Conservation (phyloP, 306 rosid genomes). For the Hippophae gyantsensis region DNA sequence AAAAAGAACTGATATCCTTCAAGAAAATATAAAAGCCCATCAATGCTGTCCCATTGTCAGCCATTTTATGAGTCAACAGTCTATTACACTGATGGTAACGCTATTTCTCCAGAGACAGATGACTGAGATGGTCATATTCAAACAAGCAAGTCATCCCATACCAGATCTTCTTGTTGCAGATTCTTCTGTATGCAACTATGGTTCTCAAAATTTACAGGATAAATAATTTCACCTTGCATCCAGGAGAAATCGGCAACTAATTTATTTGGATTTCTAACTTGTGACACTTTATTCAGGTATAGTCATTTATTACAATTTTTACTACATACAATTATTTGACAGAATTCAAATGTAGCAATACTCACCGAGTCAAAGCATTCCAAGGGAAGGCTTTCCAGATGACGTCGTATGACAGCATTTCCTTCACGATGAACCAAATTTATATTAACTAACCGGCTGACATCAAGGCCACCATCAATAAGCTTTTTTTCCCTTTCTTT, state of each 20-base stretch:
- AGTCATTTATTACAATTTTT: not conserved
- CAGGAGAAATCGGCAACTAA: too few species aligned
- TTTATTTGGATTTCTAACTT: too few species aligned
- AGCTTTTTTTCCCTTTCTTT: slow-evolving; percentile 78
- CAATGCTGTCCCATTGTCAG: not conserved
- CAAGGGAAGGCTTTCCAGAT: slow-evolving; percentile 86
- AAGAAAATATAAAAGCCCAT: not conserved
- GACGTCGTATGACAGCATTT: slow-evolving; percentile 86
- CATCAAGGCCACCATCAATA: slow-evolving; percentile 79
- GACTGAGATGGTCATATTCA: slow-evolving; percentile 8
- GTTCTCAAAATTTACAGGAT: too few species aligned
- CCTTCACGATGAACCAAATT: slow-evolving; percentile 78
- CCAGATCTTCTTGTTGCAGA: too few species aligned
- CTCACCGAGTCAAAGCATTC: slow-evolving; percentile 87
- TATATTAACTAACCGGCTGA: slow-evolving; percentile 60
- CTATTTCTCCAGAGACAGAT: slow-evolving; percentile 4
- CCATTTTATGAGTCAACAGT: not conserved
- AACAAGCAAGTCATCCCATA: slow-evolving; percentile 1
- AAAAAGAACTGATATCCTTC: not conserved
- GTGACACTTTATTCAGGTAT: not conserved
- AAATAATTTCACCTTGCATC: too few species aligned
- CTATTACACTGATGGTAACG: not conserved
- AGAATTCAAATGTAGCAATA: slow-evolving; percentile 17
- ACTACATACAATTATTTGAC: not conserved
- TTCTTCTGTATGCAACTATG: too few species aligned